A percentile compares a stretch with the other conserved stretches of the same genome.
phyloP scores from a whole-genome alignment of 1,139 yeast genomes.

The Ogataea hybrid region DNA sequence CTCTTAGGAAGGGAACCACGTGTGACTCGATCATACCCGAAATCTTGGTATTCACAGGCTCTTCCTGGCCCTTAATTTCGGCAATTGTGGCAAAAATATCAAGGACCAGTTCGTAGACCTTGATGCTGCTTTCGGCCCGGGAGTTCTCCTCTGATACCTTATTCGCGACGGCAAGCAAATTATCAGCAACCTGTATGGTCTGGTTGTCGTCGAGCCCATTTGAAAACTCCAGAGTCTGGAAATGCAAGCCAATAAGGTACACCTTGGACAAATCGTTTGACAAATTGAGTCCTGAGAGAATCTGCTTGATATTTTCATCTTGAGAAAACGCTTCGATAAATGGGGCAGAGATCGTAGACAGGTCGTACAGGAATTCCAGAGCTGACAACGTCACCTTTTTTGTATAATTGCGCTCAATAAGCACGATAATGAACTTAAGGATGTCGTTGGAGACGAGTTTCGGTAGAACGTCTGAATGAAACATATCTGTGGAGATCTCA shows the following conservation, averaged over 20 bases:
- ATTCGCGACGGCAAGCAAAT: slow-evolving; percentile 40
- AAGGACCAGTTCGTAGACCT: slow-evolving; percentile 64
- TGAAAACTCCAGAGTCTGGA: slow-evolving; percentile 54
- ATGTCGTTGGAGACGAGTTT: slow-evolving; percentile 37
- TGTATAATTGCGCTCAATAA: slow-evolving; percentile 29
- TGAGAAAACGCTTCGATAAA: slow-evolving; percentile 41
- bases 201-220: slow-evolving; percentile 28
- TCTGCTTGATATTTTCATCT: slow-evolving; percentile 24
- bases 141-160: slow-evolving; percentile 30
- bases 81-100: slow-evolving; percentile 75
- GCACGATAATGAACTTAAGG: slow-evolving; percentile 39
- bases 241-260: slow-evolving; percentile 57
- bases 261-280: slow-evolving; percentile 40
- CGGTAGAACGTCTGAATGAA: slow-evolving; percentile 44
- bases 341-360: slow-evolving; percentile 60
- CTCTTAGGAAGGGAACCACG: slow-evolving; percentile 33
- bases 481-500: slow-evolving; percentile 60
- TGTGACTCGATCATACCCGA: slow-evolving; percentile 12
- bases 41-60: slow-evolving; percentile 5
- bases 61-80: slow-evolving; percentile 47
- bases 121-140: slow-evolving; percentile 52
- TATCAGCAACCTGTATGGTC: slow-evolving; percentile 30
- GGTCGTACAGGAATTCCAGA: slow-evolving; percentile 63
- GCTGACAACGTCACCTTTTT: slow-evolving; percentile 49
- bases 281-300: slow-evolving; percentile 9